phyloP scores from a whole-genome alignment of 257 asterid genomes.

The Marsdenia floribunda region DNA sequence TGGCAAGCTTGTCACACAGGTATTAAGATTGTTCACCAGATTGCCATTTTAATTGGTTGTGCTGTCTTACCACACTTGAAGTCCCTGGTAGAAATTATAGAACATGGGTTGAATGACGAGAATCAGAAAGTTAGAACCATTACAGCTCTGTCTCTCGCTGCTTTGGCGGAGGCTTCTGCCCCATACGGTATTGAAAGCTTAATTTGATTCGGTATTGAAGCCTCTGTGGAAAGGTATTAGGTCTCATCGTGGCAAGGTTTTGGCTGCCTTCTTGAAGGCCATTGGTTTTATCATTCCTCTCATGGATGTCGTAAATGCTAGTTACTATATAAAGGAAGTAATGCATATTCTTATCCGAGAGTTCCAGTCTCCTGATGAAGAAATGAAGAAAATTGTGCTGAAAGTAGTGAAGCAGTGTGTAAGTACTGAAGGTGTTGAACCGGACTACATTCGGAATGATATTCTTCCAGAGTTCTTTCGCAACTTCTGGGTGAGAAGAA shows the following conservation, averaged over 20 bases:
- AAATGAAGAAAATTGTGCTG: slow-evolving; percentile 91
- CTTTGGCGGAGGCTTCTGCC: slow-evolving; percentile 95
- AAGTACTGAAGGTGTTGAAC: slow-evolving; percentile 90
- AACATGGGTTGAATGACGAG: slow-evolving; percentile 90
- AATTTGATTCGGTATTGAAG: slow-evolving; percentile 87
- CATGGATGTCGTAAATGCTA: slow-evolving; percentile 90
- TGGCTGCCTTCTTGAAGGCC: slow-evolving; percentile 90
- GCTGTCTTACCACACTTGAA: slow-evolving; percentile 91
- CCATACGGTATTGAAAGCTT: slow-evolving; percentile 92
- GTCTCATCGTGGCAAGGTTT: slow-evolving; percentile 89
- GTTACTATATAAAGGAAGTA: slow-evolving; percentile 88
- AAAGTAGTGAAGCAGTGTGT: slow-evolving; percentile 96
- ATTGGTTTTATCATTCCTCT: slow-evolving; percentile 91
- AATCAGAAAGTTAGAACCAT: slow-evolving; percentile 89
- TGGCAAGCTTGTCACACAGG: slow-evolving; percentile 99
- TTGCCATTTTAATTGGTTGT: slow-evolving; percentile 82
- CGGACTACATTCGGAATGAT: slow-evolving; percentile 72
- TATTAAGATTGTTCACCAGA: slow-evolving; percentile 93
- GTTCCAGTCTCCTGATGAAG: slow-evolving; percentile 93
- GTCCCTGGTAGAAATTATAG: slow-evolving; percentile 85
- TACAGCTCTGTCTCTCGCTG: slow-evolving; percentile 86
- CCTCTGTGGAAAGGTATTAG: slow-evolving; percentile 92
- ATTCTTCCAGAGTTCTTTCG: slow-evolving; percentile 91
- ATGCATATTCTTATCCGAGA: slow-evolving; percentile 86
- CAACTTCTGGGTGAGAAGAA: slow-evolving; percentile 87